Evolutionary conservation across 176 grass and related monocot genomes (phyloP), one percentile per base, ranked within the genome.

Genomic region (Eragrostis nindensis): DNA sequence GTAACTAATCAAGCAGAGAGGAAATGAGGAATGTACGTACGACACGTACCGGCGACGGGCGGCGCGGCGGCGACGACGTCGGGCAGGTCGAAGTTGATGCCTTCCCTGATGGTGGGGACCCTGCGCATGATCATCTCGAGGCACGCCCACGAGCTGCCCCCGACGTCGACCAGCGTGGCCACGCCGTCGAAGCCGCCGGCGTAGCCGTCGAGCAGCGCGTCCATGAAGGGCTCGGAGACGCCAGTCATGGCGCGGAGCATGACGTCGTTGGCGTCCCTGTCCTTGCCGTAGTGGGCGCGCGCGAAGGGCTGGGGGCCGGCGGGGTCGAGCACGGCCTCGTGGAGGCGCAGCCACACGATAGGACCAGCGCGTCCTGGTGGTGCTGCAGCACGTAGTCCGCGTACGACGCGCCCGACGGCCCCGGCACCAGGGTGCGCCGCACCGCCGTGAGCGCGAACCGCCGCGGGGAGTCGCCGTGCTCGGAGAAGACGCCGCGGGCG

Each of bases 181-280:
- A 94, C 86, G 21, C 92, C 83, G 1, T 77, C 61, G 75, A 98
- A 92, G 7, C 85, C 87, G 1, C n/a, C 84, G 0, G 7, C 55
- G 80, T 88, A 89, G 26, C 90, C 87, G 41, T 82, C 73, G 0
- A 98, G 87, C 48, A 98, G 71, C 46, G 87, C 83, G 50, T 89
- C 78, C 90, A 98, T 98, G 90, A 98, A 98, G 3, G 92, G 90
- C 79, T 94, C 92, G 8, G 95, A 98, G 2, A 94, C 87, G 5
- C 89, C 95, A 2, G 80, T 55, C 95, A 98, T 94, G 3, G 92
- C 92, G 0, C 83, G 49, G 27, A 92, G 86, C 95, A 98, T 98
- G 29, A 92, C 60, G 55, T 41, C 90, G 87, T 94, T 98, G 0
- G 86, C 83, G 2, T 79, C 90, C 13, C 24, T 14, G 83, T 98